Percentiles rank a stretch among this genome's conserved stretches.
These are phyloP conservation scores for Reutealis trisperma DNA, from an alignment of 345 rosid genomes.

Conservation along the genomic window DNA sequence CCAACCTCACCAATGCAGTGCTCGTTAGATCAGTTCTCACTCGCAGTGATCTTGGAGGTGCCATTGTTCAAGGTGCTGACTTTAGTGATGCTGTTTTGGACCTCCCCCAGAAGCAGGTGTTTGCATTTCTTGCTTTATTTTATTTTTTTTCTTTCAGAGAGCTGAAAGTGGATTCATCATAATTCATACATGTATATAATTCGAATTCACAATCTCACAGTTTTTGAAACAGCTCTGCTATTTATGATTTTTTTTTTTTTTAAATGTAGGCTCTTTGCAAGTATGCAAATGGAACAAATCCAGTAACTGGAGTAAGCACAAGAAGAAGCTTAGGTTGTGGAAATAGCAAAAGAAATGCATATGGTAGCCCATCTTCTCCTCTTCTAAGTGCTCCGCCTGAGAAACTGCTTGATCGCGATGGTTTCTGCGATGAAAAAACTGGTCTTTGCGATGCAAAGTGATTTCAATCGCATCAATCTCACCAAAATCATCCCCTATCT, in stretches of 20 bases:
- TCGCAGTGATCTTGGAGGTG: conserved; percentile 94
- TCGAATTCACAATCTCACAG: too few relatives aligned
- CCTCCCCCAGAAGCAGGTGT: conserved; percentile 85
- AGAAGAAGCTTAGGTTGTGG: conserved; percentile 88
- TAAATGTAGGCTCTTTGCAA: conserved; percentile 75
- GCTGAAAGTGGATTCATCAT: too few relatives aligned
- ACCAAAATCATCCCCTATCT: neutral
- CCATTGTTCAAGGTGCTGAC: conserved; percentile 87
- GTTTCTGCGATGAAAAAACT: conserved; percentile 67
- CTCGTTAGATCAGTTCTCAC: conserved; percentile 81
- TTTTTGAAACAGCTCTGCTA: too few relatives aligned
- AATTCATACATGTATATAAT: too few relatives aligned
- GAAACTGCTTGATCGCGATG: conserved; percentile 82
- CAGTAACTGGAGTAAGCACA: conserved; percentile 77
- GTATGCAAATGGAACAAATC: conserved; percentile 87
- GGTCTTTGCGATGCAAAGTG: conserved; percentile 75
- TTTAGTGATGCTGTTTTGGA: conserved; percentile 95
- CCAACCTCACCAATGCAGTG: conserved; percentile 82
- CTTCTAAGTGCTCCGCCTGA: conserved; percentile 80
- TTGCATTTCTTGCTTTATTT: too few relatives aligned
- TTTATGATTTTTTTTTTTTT: neutral
- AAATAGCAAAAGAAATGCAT: conserved; percentile 75
- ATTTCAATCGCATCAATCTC: neutral
- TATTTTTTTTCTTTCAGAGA: too few relatives aligned
- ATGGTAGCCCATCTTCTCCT: conserved; percentile 87